phyloP scores from a whole-genome alignment of 805 yeast genomes.

The Candida golubevii region DNA sequence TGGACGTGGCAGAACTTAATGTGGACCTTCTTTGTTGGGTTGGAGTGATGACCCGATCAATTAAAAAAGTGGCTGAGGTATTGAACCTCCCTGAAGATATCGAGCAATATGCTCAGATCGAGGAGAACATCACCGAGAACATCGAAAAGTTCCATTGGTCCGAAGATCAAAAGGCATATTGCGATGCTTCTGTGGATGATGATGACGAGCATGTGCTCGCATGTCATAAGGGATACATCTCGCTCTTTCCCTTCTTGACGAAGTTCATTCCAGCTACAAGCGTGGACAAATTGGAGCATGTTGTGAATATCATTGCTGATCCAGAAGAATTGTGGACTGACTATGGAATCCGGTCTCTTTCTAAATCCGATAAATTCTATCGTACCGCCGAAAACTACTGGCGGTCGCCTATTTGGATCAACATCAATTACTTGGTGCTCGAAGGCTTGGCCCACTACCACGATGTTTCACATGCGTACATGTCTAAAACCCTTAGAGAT shows the following conservation, averaged over 20 bases:
- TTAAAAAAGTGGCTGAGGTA: slow-evolving; percentile 65
- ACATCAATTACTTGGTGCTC: slow-evolving; percentile 78
- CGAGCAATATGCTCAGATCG: slow-evolving; percentile 47
- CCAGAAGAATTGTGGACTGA: slow-evolving; percentile 72
- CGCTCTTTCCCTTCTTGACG: slow-evolving; percentile 79
- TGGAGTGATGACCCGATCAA: slow-evolving; percentile 84
- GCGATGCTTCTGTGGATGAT: slow-evolving; percentile 78
- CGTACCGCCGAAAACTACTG: slow-evolving; percentile 88
- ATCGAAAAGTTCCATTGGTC: slow-evolving; percentile 81
- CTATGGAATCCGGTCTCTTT: slow-evolving; percentile 78
- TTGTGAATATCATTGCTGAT: slow-evolving; percentile 59
- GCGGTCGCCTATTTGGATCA: slow-evolving; percentile 93
- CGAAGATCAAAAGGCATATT: slow-evolving; percentile 57
- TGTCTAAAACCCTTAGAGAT: slow-evolving; percentile 37
- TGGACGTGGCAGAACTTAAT: slow-evolving; percentile 85
- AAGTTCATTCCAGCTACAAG: slow-evolving; percentile 51
- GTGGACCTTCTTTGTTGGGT: slow-evolving; percentile 92
- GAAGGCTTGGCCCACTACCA: slow-evolving; percentile 63
- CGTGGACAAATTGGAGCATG: slow-evolving; percentile 42
- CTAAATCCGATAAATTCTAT: slow-evolving; percentile 60
- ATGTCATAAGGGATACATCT: slow-evolving; percentile 88
- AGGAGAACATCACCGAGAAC: slow-evolving; percentile 54
- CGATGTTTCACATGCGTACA: slow-evolving; percentile 21
- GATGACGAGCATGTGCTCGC: slow-evolving; percentile 60
- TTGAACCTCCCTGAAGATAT: slow-evolving; percentile 59